phyloP scores from a whole-genome alignment of 768 basidiomycete genomes.

The Mycena kentingensis region DNA sequence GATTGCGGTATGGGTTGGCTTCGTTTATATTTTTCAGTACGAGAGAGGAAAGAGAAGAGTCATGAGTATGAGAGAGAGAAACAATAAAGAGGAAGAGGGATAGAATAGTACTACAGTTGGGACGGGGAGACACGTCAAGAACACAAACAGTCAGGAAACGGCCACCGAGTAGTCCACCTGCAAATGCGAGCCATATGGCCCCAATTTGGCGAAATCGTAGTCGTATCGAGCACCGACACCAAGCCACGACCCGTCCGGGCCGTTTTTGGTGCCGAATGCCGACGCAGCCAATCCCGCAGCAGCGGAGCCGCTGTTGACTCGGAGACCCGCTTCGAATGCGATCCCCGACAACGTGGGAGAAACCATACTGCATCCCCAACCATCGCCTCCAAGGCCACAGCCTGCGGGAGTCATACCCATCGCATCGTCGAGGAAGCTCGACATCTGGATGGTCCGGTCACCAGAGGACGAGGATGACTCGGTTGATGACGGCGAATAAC shows the following conservation, averaged over 20 bases:
- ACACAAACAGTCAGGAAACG: background rate
- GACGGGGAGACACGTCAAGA: background rate
- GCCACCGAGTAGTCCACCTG: background rate
- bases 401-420: constrained; percentile 23
- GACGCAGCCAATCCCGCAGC: background rate
- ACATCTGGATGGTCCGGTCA: constrained; percentile 60
- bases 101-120: background rate
- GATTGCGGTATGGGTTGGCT: background rate
- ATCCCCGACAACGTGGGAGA: constrained; percentile 19
- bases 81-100: background rate
- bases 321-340: constrained; percentile 17
- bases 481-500: constrained; percentile 61
- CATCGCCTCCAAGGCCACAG: constrained; percentile 9
- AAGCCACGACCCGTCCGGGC: background rate
- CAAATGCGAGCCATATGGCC: background rate
- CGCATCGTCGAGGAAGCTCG: constrained; percentile 50
- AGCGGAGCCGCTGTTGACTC: no score
- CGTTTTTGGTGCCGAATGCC: background rate
- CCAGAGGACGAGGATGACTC: constrained; percentile 49
- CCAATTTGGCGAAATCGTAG: background rate
- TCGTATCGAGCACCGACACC: background rate
- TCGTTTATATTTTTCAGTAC: background rate
- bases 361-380: background rate
- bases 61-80: background rate
- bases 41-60: background rate